Conservation (phyloP, 768 basidiomycete species). For the Trametes meyenii region DNA sequence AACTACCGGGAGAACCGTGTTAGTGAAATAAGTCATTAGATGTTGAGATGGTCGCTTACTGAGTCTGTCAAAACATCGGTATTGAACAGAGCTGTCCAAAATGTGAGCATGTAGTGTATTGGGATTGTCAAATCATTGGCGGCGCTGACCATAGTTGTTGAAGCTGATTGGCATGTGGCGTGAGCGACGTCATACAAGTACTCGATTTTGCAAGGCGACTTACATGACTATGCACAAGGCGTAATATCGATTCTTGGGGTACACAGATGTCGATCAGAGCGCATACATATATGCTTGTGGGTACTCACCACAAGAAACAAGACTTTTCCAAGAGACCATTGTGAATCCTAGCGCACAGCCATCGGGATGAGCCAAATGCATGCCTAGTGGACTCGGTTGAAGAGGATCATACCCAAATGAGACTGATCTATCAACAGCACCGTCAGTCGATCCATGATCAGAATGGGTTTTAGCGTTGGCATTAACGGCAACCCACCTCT, state of each 20-base stretch:
- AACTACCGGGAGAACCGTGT: constrained; percentile 6
- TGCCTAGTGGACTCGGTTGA: background rate
- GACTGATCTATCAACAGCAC: constrained; percentile 41
- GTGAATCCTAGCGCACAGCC: constrained; percentile 42
- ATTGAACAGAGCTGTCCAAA: constrained; percentile 45
- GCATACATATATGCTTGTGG: background rate
- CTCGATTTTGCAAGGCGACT: constrained; percentile 26
- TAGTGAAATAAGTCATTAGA: background rate
- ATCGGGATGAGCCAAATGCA: background rate
- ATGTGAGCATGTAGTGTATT: background rate
- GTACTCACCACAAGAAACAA: constrained; percentile 54
- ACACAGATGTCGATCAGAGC: background rate
- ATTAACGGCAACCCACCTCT: constrained; percentile 43
- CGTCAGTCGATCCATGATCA: background rate
- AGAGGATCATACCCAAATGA: constrained; percentile 53
- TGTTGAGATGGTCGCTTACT: constrained; percentile 14
- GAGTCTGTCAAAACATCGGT: constrained; percentile 25
- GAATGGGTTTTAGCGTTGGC: background rate
- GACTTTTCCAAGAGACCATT: constrained; percentile 58
- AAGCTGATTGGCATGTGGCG: constrained; percentile 38
- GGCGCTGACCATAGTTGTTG: constrained; percentile 54
- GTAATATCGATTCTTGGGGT: constrained; percentile 59
- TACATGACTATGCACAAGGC: constrained; percentile 53
- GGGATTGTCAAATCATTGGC: background rate
- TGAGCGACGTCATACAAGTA: background rate